Evolutionary conservation across 2,329 filamentous ascomycete species (phyloP), one percentile per base, ranked within the genome.

Genomic region (Calonectria fujianensis): DNA sequence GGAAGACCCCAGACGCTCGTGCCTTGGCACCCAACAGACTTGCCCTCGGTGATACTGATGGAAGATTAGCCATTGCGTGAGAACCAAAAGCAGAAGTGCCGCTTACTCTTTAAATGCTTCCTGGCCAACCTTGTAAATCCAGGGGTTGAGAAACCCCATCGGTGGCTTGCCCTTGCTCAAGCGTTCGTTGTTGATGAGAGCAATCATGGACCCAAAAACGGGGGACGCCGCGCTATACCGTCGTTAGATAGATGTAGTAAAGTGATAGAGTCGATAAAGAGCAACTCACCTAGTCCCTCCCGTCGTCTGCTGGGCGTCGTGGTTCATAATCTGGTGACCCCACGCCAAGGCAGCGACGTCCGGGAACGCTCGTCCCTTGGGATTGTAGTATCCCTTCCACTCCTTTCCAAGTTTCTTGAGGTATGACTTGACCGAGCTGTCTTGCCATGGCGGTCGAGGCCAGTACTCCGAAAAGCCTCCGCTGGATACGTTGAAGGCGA

Each of bases 171-270:
- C 90, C n/a, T 85, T 85, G 20, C 88, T 85, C 63, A 94, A 83
- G 39, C 92, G 87, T 29, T 90, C 89, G 74, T 92, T 91, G 80
- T 95, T 95, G 66, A 95, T 83, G 48, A 94, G 87, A 0, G 90
- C 88, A 64, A 95, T 85, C 75, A 95, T 88, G 18, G 89, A 89
- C 0, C 93, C 92, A 65, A 93, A 89, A 0, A 92, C 86, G 0
- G 94, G 94, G 0, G 91, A 85, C 3, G 93, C 89, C 0, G 93
- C 92, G 71, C 87, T 88, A 63, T 29, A 18, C 35, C 2, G 13
- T 52, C 8, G 13, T 73, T 13, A 78, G 71, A 72, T 9, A 29
- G 16, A 18, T 24, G 6, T 32, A 27, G 27, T 1, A 14, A n/a
- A 45, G 29, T 27, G 35, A 5, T 18, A 7, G 11, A 18, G 35